These are phyloP conservation scores for Dichomitus squalens DNA, from an alignment of 1,284 basidiomycete species.

Conservation along the genomic window DNA sequence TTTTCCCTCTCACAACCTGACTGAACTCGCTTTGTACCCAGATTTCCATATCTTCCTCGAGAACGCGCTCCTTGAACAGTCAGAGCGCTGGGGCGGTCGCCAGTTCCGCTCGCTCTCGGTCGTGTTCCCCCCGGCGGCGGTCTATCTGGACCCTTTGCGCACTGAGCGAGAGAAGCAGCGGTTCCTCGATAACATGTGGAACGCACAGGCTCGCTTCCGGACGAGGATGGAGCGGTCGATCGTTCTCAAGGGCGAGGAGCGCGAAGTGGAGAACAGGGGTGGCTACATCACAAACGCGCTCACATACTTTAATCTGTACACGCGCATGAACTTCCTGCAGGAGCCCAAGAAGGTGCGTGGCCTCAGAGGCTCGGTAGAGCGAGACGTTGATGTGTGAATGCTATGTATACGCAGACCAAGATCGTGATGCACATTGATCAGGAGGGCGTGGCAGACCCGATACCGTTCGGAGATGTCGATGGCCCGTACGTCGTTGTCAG, in stretches of 20 bases:
- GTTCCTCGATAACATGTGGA: conserved; percentile 89
- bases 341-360: conserved; percentile 76
- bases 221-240: conserved; percentile 71
- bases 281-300: conserved; percentile 68
- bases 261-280: conserved; percentile 66
- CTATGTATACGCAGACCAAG: conserved; percentile 63
- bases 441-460: conserved; percentile 68
- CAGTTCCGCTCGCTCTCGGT: conserved; percentile 77
- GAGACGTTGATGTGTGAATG: not conserved
- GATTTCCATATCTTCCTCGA: conserved; percentile 88
- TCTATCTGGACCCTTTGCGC: conserved; percentile 64
- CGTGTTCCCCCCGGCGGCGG: conserved; percentile 67
- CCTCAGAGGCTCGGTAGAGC: no score
- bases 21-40: conserved; percentile 28
- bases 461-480: conserved; percentile 69
- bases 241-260: conserved; percentile 67
- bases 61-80: conserved; percentile 77
- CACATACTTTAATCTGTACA: conserved; percentile 86
- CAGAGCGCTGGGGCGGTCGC: conserved; percentile 82
- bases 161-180: conserved; percentile 71
- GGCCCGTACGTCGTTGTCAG: conserved; percentile 76
- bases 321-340: conserved; percentile 72
- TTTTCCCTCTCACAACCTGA: conserved; percentile 3
- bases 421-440: conserved; percentile 84
- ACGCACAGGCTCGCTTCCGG: conserved; percentile 78